These are phyloP conservation scores for Paspalum vaginatum DNA, from an alignment of 176 grass and related monocot species.

Conservation along the genomic window DNA sequence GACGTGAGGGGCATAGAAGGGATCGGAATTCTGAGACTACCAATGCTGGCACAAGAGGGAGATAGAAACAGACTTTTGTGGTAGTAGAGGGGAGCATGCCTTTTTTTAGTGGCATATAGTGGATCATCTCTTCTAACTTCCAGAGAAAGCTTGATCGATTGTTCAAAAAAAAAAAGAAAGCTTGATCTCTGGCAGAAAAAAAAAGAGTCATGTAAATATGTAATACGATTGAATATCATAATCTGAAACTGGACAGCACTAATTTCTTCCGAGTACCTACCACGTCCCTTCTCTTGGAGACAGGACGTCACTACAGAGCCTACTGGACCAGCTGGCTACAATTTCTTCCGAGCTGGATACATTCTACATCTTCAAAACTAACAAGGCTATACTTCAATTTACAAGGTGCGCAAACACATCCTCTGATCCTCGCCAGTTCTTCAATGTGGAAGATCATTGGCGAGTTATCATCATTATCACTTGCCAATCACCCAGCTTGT, in stretches of 20 bases:
- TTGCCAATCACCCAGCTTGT: constrained; percentile 9
- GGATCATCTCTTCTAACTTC: background rate
- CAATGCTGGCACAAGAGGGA: no score
- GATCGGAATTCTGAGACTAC: no score
- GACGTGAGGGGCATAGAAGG: no score
- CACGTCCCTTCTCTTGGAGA: background rate
- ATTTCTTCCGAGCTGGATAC: constrained; percentile 8
- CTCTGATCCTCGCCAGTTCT: background rate
- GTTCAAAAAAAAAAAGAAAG: background rate
- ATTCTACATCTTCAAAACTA: constrained; percentile 5
- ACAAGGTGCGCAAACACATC: background rate
- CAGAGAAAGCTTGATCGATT: background rate
- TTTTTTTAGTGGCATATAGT: no score
- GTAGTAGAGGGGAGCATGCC: no score
- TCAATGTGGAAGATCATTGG: constrained; percentile 19
- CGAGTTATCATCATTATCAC: background rate
- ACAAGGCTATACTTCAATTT: background rate
- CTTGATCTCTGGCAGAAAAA: background rate
- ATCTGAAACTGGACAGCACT: background rate
- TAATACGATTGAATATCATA: background rate
- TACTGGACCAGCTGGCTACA: constrained; percentile 13
- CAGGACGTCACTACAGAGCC: background rate
- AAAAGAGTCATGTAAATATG: background rate
- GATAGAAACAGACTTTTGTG: no score
- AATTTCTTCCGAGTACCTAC: background rate